phyloP scores from a whole-genome alignment of 2,329 filamentous ascomycete species.

The Uncinocarpus reesii region DNA sequence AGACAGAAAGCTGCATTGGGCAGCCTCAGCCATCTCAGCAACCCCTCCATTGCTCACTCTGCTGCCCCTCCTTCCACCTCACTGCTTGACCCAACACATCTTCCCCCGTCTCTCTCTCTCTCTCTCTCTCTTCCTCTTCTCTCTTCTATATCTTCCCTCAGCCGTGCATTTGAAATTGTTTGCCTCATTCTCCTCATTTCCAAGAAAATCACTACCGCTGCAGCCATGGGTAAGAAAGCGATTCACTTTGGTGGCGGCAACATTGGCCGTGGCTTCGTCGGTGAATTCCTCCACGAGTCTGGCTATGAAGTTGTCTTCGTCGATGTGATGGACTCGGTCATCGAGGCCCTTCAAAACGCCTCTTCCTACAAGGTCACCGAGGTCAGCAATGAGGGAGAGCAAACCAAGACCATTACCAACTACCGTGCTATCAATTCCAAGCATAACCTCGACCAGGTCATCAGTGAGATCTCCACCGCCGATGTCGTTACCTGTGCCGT shows the following conservation, averaged over 20 bases:
- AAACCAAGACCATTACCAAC: constrained; percentile 75
- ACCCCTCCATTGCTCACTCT: constrained; percentile 7
- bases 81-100: background rate
- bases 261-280: constrained; percentile 78
- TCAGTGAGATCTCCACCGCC: constrained; percentile 76
- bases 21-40: background rate
- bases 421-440: constrained; percentile 96
- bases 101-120: background rate
- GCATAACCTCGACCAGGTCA: constrained; percentile 66
- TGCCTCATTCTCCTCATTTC: background rate
- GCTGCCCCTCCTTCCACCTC: constrained; percentile 18
- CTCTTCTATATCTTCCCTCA: background rate
- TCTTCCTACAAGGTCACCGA: constrained; percentile 85
- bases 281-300: constrained; percentile 85
- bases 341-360: constrained; percentile 64
- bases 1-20: too few relatives aligned
- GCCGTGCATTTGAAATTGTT: background rate
- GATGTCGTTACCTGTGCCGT: constrained; percentile 95
- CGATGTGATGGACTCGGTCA: constrained; percentile 78
- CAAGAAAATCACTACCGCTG: background rate
- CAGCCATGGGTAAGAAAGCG: constrained; percentile 47
- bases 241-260: constrained; percentile 81
- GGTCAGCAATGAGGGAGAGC: constrained; percentile 74
- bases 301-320: constrained; percentile 95
- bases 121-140: constrained; percentile 5